Evolutionary conservation across 2,329 filamentous ascomycete species (phyloP).

Genomic region (Aspergillus tubingensis): DNA sequence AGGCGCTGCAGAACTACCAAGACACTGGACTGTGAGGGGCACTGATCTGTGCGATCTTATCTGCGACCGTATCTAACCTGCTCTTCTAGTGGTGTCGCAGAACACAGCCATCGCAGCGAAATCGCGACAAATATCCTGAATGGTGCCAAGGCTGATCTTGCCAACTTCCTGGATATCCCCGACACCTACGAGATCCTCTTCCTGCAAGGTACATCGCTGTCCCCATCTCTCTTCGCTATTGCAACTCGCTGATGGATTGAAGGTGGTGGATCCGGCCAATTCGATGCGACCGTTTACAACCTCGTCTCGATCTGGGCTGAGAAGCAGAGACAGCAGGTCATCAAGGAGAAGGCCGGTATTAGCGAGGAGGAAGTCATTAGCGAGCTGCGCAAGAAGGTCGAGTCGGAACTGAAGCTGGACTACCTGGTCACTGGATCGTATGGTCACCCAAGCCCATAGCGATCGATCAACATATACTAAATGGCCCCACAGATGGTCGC

Average conservation of each 20-base stretch:
- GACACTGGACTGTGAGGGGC: conserved; percentile 64
- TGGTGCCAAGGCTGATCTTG: conserved; percentile 73
- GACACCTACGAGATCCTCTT: conserved; percentile 82
- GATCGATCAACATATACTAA: conserved; percentile 3
- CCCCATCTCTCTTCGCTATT: background rate
- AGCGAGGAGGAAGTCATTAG: conserved; percentile 60
- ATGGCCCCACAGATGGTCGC: conserved; percentile 62
- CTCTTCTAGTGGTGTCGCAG: conserved; percentile 65
- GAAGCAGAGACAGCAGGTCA: conserved; percentile 59
- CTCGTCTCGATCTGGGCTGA: conserved; percentile 80
- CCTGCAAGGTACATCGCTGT: conserved; percentile 58
- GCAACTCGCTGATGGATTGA: conserved; percentile 36
- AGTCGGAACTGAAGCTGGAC: conserved; percentile 75
- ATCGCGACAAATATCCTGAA: conserved; percentile 78
- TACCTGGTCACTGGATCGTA: conserved; percentile 81
- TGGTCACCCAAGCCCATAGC: background rate
- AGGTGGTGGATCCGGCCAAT: conserved; percentile 81
- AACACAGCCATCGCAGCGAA: conserved; percentile 84
- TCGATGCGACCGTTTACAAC: conserved; percentile 82
- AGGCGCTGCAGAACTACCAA: conserved; percentile 79
- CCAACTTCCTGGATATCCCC: conserved; percentile 75
- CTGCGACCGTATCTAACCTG: conserved; percentile 5
- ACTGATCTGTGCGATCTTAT: background rate
- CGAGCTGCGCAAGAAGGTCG: conserved; percentile 63
- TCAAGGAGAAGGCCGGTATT: conserved; percentile 46